phyloP scores from a whole-genome alignment of 1,139 yeast genomes.

The Schizosaccharomyces versatilis region DNA sequence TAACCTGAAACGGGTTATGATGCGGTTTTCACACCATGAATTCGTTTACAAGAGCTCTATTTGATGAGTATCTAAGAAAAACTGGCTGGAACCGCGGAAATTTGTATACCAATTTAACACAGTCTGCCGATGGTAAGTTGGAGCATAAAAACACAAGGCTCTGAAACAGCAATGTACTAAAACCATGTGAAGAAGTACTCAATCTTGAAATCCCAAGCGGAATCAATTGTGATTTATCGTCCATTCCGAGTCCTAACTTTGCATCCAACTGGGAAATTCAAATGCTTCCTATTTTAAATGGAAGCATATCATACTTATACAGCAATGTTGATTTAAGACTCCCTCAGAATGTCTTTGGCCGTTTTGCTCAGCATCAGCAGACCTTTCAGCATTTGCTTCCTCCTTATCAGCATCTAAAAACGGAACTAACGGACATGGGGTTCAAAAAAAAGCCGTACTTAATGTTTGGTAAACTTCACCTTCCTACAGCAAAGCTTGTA shows the following conservation, averaged over 20 bases:
- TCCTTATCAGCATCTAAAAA: neutral
- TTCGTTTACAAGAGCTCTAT: neutral
- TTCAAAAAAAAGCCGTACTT: conserved; percentile 19
- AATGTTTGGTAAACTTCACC: conserved; percentile 64
- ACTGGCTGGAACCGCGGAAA: neutral
- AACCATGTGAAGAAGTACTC: neutral
- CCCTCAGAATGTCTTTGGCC: neutral
- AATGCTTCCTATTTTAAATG: neutral
- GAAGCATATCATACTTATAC: neutral
- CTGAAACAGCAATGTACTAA: neutral
- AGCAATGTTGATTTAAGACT: neutral
- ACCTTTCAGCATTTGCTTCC: neutral
- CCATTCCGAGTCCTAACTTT: neutral
- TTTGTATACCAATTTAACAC: neutral
- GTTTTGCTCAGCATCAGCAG: neutral
- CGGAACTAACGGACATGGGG: neutral
- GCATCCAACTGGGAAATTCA: neutral
- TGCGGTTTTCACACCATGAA: neutral
- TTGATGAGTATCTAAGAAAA: neutral
- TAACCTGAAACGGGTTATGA: neutral
- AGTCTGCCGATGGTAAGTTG: neutral
- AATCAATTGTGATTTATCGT: neutral
- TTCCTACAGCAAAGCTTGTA: conserved; percentile 73
- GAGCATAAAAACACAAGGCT: neutral
- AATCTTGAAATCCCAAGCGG: neutral